A percentile compares a stretch with the other conserved stretches of the same genome.
Evolutionary conservation across 805 yeast genomes (phyloP).

Genomic region (Pichia manshurica): DNA sequence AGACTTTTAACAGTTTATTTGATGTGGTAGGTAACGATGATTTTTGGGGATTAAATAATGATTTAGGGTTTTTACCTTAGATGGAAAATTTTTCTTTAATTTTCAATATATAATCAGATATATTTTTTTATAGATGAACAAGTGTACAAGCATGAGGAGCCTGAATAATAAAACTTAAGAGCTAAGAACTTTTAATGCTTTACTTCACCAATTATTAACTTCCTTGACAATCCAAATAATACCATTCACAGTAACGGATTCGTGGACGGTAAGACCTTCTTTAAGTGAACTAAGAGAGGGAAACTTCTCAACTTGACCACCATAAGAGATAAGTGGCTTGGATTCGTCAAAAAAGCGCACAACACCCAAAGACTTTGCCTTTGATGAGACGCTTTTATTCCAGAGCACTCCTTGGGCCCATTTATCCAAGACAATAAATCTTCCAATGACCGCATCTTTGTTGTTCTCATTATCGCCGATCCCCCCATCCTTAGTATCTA

Average conservation of each 20-base stretch:
- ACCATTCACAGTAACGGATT: constrained; percentile 8
- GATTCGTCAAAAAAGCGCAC: constrained; percentile 11
- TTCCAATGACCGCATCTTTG: constrained; percentile 32
- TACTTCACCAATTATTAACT: constrained; percentile 3
- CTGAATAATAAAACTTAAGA: too few relatives aligned
- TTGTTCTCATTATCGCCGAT: constrained; percentile 13
- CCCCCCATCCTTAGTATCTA: constrained; percentile 13
- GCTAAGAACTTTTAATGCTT: too few relatives aligned
- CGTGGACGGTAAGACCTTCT: constrained; percentile 8
- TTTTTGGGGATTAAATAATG: constrained; percentile 43
- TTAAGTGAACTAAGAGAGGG: constrained; percentile 5
- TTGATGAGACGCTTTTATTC: constrained; percentile 17
- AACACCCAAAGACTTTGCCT: constrained; percentile 22
- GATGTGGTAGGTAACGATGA: constrained; percentile 32
- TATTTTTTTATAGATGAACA: neutral
- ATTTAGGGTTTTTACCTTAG: constrained; percentile 45
- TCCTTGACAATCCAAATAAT: constrained; percentile 24
- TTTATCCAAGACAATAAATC: constrained; percentile 41
- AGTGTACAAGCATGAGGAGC: too few relatives aligned
- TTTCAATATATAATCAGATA: too few relatives aligned
- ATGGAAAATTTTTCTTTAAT: too few relatives aligned
- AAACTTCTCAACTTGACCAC: constrained; percentile 14
- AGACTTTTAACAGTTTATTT: constrained; percentile 17
- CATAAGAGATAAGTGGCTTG: constrained; percentile 15
- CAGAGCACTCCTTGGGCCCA: constrained; percentile 48